Evolutionary conservation across 352 stramenopile species (phyloP), one percentile per base, ranked within the genome.

Genomic region (Phytophthora gonapodyides): DNA sequence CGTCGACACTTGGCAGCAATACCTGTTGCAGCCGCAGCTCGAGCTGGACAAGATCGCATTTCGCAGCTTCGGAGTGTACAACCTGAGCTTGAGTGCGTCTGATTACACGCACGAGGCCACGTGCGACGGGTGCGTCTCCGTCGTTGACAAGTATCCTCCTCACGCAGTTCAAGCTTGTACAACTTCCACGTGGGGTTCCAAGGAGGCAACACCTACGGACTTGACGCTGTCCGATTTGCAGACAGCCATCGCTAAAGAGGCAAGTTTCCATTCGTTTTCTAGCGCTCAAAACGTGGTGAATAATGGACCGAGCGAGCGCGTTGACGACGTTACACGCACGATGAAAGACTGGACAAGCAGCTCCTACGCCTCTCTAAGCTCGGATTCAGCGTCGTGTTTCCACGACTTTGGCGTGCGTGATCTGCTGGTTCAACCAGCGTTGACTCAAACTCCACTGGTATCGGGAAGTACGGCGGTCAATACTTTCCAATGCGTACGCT

Each of bases 21-120:
- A 57, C 21, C 15, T 34, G 1, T 1, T 55, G 1, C 63, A 27
- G 7, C 11, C 5, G 59, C 17, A n/a, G 10, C 42, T 61, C 6
- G 36, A 63, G n/a, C n/a, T n/a, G 19, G 59, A 78, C 37, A 24
- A 64, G 1, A 2, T 76, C 5, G 57, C 34, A 3, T 73, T 78
- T 41, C 54, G 17, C 15, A 38, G 42, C 9, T 73, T 70, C 24
- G 70, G 70, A 2, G 54, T 67, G 8, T 79, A 68, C 38, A 34
- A 63, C 10, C 40, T 79, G 7, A 11, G 30, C 13, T 37, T 79
- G 45, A 66, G 38, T 7, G 64, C 71, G 21, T 62, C 34, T 10
- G 64, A 80, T 41, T 72, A 77, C 31, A 35, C 3, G 15, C 11
- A 46, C 3, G 2, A 36, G 0, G 41, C 67, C 1, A 59, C 34